A percentile compares a stretch with the other conserved stretches of the same genome.
These are phyloP conservation scores for Jackrogersella minutella DNA, from an alignment of 495 filamentous ascomycete genomes.

Conservation along the genomic window DNA sequence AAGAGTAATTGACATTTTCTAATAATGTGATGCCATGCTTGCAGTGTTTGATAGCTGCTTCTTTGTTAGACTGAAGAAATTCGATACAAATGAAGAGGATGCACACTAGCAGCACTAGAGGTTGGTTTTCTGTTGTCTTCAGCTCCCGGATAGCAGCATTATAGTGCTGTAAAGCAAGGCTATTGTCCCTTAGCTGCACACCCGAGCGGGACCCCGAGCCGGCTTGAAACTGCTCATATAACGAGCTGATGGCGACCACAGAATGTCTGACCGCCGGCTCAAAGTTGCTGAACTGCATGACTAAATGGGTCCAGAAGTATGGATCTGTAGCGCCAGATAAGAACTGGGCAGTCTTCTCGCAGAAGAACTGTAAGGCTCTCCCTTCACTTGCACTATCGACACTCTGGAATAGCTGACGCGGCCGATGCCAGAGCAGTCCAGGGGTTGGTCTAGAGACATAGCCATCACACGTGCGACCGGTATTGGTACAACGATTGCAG, in stretches of 20 bases:
- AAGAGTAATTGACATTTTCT: slow-evolving; percentile 33
- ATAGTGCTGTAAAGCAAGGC: slow-evolving; percentile 47
- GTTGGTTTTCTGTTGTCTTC: slow-evolving; percentile 36
- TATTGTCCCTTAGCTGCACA: slow-evolving; percentile 29
- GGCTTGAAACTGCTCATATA: slow-evolving; percentile 45
- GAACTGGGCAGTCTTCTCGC: slow-evolving; percentile 46
- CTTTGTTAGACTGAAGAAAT: slow-evolving; percentile 54
- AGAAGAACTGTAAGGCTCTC: slow-evolving; percentile 55
- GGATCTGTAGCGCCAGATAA: slow-evolving; percentile 55
- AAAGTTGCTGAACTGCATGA: slow-evolving; percentile 57
- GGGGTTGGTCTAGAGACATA: slow-evolving; percentile 38
- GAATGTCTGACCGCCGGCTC: slow-evolving; percentile 66
- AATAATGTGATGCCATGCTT: slow-evolving; percentile 51
- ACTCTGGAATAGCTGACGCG: slow-evolving; percentile 37
- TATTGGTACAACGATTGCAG: slow-evolving; percentile 44
- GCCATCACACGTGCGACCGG: slow-evolving; percentile 45
- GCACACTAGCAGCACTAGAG: slow-evolving; percentile 60
- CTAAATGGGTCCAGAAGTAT: slow-evolving; percentile 62
- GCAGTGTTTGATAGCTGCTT: slow-evolving; percentile 51
- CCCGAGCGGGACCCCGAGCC: slow-evolving; percentile 42
- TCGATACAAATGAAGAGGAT: slow-evolving; percentile 66
- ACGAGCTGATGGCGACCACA: slow-evolving; percentile 53
- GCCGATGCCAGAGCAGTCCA: slow-evolving; percentile 39
- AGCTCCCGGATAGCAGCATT: slow-evolving; percentile 48
- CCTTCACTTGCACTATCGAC: slow-evolving; percentile 40